Evolutionary conservation across 2,329 filamentous ascomycete species (phyloP), one percentile per base, ranked within the genome.

Genomic region (Talaromyces sp.): DNA sequence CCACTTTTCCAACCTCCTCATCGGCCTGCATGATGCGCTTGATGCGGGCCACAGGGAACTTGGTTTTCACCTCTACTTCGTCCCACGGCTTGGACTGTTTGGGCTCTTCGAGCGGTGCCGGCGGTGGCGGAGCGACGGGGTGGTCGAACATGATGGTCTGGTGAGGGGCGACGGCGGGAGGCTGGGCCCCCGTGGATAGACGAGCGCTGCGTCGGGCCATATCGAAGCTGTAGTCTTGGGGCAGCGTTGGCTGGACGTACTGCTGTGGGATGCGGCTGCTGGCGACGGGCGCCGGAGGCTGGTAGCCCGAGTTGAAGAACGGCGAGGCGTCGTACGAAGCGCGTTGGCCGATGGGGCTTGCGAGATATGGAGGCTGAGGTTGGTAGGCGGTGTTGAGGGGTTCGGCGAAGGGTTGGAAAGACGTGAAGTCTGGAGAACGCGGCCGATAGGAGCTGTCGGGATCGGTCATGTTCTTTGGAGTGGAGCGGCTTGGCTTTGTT

Each of bases 21-120:
- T 99, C 95, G 11, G 93, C 93, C 78, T 99, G 95, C 95, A 99
- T 98, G 71, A 99, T 98, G 57, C 95, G 88, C 82, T 99, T 99
- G 81, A 99, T 99, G 64, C 95, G 85, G 15, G 95, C 95, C 33
- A 96, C 96, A 1, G 95, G 95, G 71, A 99, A 99, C 71, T 97
- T 97, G 36, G 93, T 98, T 76, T 87, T 91, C 69, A 99, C 92
- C 51, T 92, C 76, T 78, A 96, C 78, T 75, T 85, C 74, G 78
- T 86, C 76, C 58, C 73, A 71, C 54, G 75, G 71, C 49, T 70
- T 68, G 49, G 72, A 64, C 42, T 65, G 64, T 5, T 57, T 58
- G 33, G 61, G 55, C 51, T 70, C 67, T 22, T 68, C 66, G 32
- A 66, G 63, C 1, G 69, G 67, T 53, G 67, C 66, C n/a, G 69